These are phyloP conservation scores for Podila epigama DNA, from an alignment of 192 early-diverging fungal genomes.

Conservation along the genomic window DNA sequence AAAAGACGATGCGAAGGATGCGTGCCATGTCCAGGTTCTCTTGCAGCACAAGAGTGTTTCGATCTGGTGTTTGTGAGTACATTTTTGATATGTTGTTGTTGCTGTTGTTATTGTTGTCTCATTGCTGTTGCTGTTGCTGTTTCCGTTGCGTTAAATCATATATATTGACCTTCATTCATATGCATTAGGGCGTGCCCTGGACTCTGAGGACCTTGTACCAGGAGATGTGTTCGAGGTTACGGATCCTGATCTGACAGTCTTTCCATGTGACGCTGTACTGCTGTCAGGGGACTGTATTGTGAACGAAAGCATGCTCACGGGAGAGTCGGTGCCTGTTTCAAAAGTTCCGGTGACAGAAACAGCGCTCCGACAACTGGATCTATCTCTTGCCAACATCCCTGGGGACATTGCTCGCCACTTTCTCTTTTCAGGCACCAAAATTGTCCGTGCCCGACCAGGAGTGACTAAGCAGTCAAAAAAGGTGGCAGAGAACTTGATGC, in stretches of 20 bases:
- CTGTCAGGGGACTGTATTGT: slow-evolving; percentile 95
- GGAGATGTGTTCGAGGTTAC: slow-evolving; percentile 93
- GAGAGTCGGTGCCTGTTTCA: slow-evolving; percentile 94
- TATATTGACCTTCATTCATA: not conserved
- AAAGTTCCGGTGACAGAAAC: slow-evolving; percentile 80
- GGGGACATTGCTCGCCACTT: slow-evolving; percentile 84
- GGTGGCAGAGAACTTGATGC: slow-evolving; percentile 10
- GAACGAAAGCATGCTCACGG: slow-evolving; percentile 98
- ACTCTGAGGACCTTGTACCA: slow-evolving; percentile 85
- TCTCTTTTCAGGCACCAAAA: slow-evolving; percentile 91
- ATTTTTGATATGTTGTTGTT: not conserved
- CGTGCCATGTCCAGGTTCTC: slow-evolving; percentile 87
- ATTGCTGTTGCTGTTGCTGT: no score
- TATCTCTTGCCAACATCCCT: slow-evolving; percentile 76
- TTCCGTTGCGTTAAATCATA: not conserved
- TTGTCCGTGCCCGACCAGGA: slow-evolving; percentile 81
- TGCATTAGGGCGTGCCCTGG: slow-evolving; percentile 45
- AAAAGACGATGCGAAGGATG: slow-evolving; percentile 75
- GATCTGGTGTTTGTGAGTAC: slow-evolving; percentile 63
- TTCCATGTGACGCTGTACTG: slow-evolving; percentile 94
- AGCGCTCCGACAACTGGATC: slow-evolving; percentile 69
- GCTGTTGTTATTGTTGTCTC: no score
- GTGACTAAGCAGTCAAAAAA: slow-evolving; percentile 24
- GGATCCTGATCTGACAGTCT: slow-evolving; percentile 59
- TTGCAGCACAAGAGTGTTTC: slow-evolving; percentile 78